Conservation (phyloP, 768 basidiomycete genomes). For the Cytidiella melzeri region DNA sequence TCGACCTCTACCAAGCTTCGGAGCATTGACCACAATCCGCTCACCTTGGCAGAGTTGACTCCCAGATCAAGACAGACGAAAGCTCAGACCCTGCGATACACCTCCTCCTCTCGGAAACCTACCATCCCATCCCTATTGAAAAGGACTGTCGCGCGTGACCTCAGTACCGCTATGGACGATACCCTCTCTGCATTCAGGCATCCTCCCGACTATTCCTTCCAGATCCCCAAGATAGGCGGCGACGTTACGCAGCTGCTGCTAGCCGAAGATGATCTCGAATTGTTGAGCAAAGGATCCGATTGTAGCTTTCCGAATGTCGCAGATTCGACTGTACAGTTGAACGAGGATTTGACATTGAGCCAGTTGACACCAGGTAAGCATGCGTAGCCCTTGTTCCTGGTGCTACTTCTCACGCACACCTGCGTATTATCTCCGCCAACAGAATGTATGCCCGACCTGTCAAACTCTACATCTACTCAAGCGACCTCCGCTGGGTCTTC, state of each 20-base stretch:
- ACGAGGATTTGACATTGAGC: conserved; percentile 32
- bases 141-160: conserved; percentile 9
- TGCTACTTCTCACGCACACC: neutral
- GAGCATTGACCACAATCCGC: conserved; percentile 5
- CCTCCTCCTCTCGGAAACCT: conserved; percentile 12
- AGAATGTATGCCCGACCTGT: neutral
- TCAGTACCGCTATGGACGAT: conserved; percentile 14
- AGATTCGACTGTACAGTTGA: conserved; percentile 2
- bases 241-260: conserved; percentile 9
- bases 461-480: neutral
- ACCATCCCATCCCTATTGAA: conserved; percentile 17
- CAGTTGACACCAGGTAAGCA: conserved; percentile 35
- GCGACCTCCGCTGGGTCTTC: neutral
- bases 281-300: conserved; percentile 6
- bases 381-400: neutral
- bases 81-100: conserved; percentile 9
- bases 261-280: conserved; percentile 9
- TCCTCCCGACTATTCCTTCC: conserved; percentile 17
- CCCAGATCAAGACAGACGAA: conserved; percentile 16
- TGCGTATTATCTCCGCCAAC: neutral
- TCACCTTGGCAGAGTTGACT: conserved; percentile 21
- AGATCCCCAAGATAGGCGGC: conserved; percentile 14
- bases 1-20: conserved; percentile 17
- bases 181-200: conserved; percentile 10
- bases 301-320: conserved; percentile 5